Percentiles rank a stretch among this genome's conserved stretches.
These are phyloP conservation scores for Solanum sejunctum DNA, from an alignment of 257 asterid species.

Conservation along the genomic window DNA sequence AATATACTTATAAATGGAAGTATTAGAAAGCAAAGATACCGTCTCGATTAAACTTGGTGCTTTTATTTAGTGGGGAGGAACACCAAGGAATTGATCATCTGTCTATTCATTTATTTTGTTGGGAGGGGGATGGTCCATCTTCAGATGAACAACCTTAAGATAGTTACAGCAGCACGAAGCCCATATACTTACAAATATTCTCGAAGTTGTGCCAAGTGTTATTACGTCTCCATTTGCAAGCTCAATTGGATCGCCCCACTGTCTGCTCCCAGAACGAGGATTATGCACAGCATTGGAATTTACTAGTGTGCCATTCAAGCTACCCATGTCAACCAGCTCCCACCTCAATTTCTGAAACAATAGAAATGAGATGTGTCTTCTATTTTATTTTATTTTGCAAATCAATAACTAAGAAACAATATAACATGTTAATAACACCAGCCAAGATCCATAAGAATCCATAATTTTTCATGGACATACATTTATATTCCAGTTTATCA, in stretches of 20 bases:
- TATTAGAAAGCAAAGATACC: not conserved
- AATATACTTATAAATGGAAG: not conserved
- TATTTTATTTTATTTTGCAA: not conserved
- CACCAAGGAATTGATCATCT: not conserved
- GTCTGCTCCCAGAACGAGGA: slow-evolving; percentile 61
- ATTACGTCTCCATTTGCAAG: slow-evolving; percentile 61
- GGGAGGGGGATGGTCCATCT: not conserved
- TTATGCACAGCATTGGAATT: slow-evolving; percentile 49
- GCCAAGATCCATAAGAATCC: slow-evolving; percentile 5
- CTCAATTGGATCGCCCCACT: slow-evolving; percentile 70
- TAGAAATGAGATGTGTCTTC: not conserved
- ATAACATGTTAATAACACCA: not conserved
- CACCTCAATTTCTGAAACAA: slow-evolving; percentile 64
- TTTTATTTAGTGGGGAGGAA: not conserved
- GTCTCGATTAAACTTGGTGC: not conserved
- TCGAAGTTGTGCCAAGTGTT: slow-evolving; percentile 73
- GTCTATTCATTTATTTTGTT: not conserved
- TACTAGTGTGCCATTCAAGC: slow-evolving; percentile 75
- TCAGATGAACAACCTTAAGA: not conserved
- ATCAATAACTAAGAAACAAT: slow-evolving; percentile 6
- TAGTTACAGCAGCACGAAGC: not conserved
- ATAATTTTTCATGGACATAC: slow-evolving; percentile 27
- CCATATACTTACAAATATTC: slow-evolving; percentile 39
- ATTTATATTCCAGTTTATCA: slow-evolving; percentile 72
- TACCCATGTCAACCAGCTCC: slow-evolving; percentile 99